Evolutionary conservation across 768 basidiomycete species (phyloP).

Genomic region (Ramaria sp.): DNA sequence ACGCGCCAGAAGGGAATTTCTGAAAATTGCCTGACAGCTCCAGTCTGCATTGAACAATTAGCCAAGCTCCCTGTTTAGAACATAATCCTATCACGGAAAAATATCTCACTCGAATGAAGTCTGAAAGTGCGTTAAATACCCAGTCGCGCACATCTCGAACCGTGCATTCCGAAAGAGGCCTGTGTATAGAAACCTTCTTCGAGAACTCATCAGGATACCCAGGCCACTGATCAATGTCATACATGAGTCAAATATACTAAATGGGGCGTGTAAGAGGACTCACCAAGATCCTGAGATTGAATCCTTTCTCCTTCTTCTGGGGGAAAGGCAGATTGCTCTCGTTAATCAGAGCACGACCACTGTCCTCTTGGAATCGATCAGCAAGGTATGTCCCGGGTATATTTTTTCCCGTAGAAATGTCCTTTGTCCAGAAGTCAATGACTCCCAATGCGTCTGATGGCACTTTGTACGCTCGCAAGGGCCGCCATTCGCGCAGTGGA

Average conservation of each 20-base stretch:
- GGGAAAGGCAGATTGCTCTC: background rate
- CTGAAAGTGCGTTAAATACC: background rate
- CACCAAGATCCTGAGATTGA: background rate
- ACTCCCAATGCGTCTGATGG: too few species aligned
- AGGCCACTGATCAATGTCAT: background rate
- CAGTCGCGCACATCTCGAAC: background rate
- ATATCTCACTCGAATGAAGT: background rate
- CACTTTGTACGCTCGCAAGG: background rate
- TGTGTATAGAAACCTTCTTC: background rate
- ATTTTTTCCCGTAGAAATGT: background rate
- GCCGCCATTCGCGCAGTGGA: background rate
- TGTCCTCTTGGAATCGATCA: background rate
- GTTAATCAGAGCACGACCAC: background rate
- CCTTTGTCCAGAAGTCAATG: background rate
- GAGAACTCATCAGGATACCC: background rate
- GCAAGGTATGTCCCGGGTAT: background rate
- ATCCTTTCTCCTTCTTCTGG: background rate
- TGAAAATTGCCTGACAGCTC: background rate
- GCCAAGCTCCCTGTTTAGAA: background rate
- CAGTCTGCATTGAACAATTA: background rate
- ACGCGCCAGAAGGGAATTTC: background rate
- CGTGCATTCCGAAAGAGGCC: background rate
- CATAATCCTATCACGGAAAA: background rate
- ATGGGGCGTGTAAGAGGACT: background rate
- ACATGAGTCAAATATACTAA: background rate